phyloP scores from a whole-genome alignment of 2,329 filamentous ascomycete species.

The Nemania diffusa region DNA sequence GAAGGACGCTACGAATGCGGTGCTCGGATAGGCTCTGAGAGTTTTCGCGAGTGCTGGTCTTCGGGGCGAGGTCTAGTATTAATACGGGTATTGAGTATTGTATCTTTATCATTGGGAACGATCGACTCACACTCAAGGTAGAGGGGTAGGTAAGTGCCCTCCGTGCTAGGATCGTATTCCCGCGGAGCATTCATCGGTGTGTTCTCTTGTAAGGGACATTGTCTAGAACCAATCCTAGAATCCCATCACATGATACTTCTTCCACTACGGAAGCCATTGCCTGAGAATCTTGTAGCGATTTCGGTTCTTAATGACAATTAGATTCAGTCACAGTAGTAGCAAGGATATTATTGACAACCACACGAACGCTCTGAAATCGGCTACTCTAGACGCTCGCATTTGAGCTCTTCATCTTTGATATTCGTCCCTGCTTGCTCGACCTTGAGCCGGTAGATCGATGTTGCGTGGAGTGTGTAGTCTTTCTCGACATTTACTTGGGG shows the following conservation, averaged over 20 bases:
- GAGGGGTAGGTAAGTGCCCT: not conserved
- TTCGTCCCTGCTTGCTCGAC: constrained; percentile 8
- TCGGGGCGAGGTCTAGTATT: too few relatives aligned
- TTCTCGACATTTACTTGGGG: constrained; percentile 8
- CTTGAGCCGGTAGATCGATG: constrained; percentile 2
- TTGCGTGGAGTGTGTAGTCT: constrained; percentile 4
- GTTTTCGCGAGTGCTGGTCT: constrained; percentile 8
- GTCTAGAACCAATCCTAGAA: constrained; percentile 19
- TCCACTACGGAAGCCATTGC: not conserved
- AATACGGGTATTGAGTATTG: not conserved
- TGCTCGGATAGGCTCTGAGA: constrained; percentile 3
- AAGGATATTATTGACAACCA: constrained; percentile 15
- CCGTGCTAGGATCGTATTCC: constrained; percentile 12
- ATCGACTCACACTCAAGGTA: constrained; percentile 7
- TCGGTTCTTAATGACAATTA: constrained; percentile 2
- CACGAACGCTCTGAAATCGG: constrained; percentile 7
- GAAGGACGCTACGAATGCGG: constrained; percentile 19
- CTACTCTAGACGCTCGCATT: constrained; percentile 6
- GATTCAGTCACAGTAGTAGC: not conserved
- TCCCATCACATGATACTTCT: constrained; percentile 23
- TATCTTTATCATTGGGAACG: too few relatives aligned
- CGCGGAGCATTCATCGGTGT: not conserved
- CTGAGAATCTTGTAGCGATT: constrained; percentile 5
- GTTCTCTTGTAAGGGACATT: constrained; percentile 21
- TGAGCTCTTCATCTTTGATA: constrained; percentile 23